phyloP scores from a whole-genome alignment of 192 early-diverging fungal species.

The Gryganskiella cystojenkinii region DNA sequence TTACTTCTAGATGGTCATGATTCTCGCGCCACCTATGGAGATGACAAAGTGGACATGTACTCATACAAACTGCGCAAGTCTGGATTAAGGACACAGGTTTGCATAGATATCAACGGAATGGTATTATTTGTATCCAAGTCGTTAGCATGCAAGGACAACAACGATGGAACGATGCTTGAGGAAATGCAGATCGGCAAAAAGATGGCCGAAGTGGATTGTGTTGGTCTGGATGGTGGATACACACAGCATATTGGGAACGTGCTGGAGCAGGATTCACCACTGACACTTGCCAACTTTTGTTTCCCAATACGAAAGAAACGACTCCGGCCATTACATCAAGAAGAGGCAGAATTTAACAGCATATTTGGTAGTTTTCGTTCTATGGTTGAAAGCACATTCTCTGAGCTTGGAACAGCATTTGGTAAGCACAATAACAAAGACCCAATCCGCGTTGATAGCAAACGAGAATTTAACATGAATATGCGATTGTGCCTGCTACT shows the following conservation, averaged over 20 bases:
- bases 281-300: neutral
- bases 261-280: neutral
- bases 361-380: neutral
- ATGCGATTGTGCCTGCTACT: neutral
- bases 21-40: neutral
- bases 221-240: neutral
- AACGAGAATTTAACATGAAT: neutral
- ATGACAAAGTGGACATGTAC: neutral
- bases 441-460: neutral
- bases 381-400: neutral
- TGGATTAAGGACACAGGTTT: neutral
- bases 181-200: neutral
- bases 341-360: neutral
- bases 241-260: neutral
- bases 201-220: neutral
- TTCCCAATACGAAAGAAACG: conserved; percentile 3
- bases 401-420: neutral
- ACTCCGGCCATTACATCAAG: neutral
- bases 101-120: conserved; percentile 5
- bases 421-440: neutral
- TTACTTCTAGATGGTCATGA: conserved; percentile 1
- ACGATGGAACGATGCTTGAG: neutral
- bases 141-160: neutral
- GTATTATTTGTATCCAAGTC: neutral
- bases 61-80: neutral